phyloP scores from a whole-genome alignment of 2,329 filamentous ascomycete species.

The Aspergillus cejpii region DNA sequence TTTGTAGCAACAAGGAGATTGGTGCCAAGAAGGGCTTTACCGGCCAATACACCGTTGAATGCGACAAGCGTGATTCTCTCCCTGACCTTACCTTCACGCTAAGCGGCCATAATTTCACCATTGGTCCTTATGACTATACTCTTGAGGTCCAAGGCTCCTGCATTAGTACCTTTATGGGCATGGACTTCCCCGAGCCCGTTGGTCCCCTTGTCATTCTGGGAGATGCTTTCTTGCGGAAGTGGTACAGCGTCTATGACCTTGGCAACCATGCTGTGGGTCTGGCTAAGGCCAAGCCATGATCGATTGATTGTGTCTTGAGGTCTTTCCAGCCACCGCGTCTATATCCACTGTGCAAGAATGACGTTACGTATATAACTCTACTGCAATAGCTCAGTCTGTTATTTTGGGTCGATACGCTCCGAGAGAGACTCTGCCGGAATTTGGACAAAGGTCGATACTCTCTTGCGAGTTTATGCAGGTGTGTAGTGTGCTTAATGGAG shows the following conservation, averaged over 20 bases:
- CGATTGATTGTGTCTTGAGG: background rate
- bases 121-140: slow-evolving; percentile 84
- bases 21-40: slow-evolving; percentile 97
- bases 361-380: slow-evolving; percentile 5
- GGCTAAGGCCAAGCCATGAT: slow-evolving; percentile 66
- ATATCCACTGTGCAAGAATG: background rate
- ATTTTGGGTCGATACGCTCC: background rate
- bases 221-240: slow-evolving; percentile 50
- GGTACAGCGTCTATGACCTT: slow-evolving; percentile 92
- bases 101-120: slow-evolving; percentile 86
- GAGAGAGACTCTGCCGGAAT: background rate
- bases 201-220: slow-evolving; percentile 93
- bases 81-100: slow-evolving; percentile 90
- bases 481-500: background rate
- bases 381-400: background rate
- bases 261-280: slow-evolving; percentile 83
- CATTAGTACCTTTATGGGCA: slow-evolving; percentile 96
- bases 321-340: background rate
- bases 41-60: slow-evolving; percentile 93
- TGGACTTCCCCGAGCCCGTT: slow-evolving; percentile 79
- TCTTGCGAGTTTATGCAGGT: background rate
- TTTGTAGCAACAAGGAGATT: slow-evolving; percentile 73
- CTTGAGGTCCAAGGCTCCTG: slow-evolving; percentile 92
- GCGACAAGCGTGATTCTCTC: slow-evolving; percentile 70
- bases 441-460: background rate